Conservation (phyloP, 2,329 filamentous ascomycete genomes). For the Colletotrichum sublineola region DNA sequence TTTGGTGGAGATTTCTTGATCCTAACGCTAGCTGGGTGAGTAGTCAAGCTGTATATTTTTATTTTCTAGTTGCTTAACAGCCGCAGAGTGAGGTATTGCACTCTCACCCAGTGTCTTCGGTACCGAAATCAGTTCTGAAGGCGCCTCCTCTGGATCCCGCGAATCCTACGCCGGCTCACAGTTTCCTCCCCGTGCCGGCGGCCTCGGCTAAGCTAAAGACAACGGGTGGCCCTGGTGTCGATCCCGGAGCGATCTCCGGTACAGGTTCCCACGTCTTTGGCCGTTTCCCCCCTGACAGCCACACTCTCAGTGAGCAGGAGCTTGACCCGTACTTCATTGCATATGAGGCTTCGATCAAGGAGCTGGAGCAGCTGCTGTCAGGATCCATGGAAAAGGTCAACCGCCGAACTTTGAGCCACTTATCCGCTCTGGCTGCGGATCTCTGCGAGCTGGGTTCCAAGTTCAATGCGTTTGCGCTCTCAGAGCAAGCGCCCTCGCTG, state of each 20-base stretch:
- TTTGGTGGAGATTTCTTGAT: slow-evolving; percentile 98
- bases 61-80: slow-evolving; percentile 46
- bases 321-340: slow-evolving; percentile 96
- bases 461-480: slow-evolving; percentile 96
- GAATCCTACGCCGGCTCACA: slow-evolving; percentile 90
- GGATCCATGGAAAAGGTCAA: slow-evolving; percentile 98
- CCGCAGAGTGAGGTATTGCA: slow-evolving; percentile 90
- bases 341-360: slow-evolving; percentile 92
- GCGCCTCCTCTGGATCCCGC: slow-evolving; percentile 95
- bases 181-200: slow-evolving; percentile 87
- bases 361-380: slow-evolving; percentile 87
- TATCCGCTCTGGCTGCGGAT: slow-evolving; percentile 87
- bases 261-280: slow-evolving; percentile 72
- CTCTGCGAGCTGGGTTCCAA: slow-evolving; percentile 94
- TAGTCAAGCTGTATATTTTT: background rate
- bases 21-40: slow-evolving; percentile 98
- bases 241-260: slow-evolving; percentile 54
- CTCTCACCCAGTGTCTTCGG: slow-evolving; percentile 88
- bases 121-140: slow-evolving; percentile 94
- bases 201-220: slow-evolving; percentile 87
- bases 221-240: slow-evolving; percentile 48
- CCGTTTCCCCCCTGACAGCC: slow-evolving; percentile 85
- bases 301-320: slow-evolving; percentile 85
- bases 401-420: slow-evolving; percentile 85
- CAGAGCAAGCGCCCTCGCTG: slow-evolving; percentile 89